These are phyloP conservation scores for Metrosideros polymorpha DNA, from an alignment of 441 rosid species.

Conservation along the genomic window DNA sequence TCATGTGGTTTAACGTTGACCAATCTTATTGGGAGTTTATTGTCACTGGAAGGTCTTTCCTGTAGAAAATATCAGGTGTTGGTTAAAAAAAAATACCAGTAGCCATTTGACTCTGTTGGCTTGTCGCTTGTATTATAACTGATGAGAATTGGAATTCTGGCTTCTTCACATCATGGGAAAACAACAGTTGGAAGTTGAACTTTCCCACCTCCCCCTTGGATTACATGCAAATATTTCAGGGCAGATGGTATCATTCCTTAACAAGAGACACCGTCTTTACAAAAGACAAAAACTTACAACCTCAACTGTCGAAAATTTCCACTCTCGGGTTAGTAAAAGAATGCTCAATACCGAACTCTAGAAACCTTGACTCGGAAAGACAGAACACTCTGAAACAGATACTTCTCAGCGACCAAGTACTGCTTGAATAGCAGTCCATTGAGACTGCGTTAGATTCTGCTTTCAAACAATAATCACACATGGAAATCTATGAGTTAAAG, in stretches of 20 bases:
- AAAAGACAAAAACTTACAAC: background rate
- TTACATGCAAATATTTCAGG: background rate
- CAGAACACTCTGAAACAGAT: background rate
- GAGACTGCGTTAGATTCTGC: constrained; percentile 49
- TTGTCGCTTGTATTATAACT: background rate
- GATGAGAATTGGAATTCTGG: background rate
- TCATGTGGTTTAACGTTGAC: background rate
- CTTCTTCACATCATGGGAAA: background rate
- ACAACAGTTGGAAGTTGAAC: background rate
- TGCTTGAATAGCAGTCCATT: constrained; percentile 35
- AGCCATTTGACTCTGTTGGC: background rate
- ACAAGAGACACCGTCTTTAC: background rate
- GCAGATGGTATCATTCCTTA: background rate
- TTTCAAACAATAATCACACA: background rate
- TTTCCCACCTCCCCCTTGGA: background rate
- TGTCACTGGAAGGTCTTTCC: background rate
- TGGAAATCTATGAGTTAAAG: background rate
- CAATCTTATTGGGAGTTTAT: background rate
- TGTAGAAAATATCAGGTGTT: background rate
- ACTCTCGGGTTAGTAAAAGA: background rate
- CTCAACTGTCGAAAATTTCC: background rate
- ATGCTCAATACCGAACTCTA: background rate
- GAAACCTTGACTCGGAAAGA: background rate
- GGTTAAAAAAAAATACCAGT: background rate
- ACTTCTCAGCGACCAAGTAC: constrained; percentile 30